A percentile compares a stretch with the other conserved stretches of the same genome.
Conservation (phyloP, 169 alveolate genomes). For the Condylostoma magnum region DNA sequence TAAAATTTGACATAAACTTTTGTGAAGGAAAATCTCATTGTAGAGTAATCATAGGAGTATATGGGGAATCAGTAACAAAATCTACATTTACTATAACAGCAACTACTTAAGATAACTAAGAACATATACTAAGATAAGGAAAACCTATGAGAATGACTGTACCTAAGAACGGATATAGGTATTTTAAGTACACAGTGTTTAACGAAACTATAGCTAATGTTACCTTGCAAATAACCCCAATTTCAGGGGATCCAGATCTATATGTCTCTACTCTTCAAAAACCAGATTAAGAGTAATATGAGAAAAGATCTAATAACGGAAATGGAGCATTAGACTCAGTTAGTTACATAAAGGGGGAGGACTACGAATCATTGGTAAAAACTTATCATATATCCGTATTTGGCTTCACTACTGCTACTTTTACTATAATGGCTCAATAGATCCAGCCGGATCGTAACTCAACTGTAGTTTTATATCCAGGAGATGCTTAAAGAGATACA, state of each 20-base stretch:
- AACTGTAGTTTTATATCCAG: slow-evolving; percentile 1
- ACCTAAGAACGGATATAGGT: not conserved
- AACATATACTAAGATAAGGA: slow-evolving; percentile 17
- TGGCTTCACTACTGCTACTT: not conserved
- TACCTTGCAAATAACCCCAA: slow-evolving; percentile 8
- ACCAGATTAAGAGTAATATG: not conserved
- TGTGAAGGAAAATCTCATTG: not conserved
- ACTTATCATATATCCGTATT: slow-evolving; percentile 6
- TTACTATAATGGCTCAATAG: not conserved
- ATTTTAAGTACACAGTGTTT: not conserved
- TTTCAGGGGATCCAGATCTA: slow-evolving; percentile 28
- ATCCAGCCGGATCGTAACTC: not conserved
- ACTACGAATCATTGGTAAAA: not conserved
- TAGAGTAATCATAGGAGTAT: not conserved
- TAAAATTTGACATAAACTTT: not conserved
- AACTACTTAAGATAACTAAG: not conserved
- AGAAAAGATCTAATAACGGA: not conserved
- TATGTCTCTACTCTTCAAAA: not conserved
- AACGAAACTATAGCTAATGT: slow-evolving; percentile 3
- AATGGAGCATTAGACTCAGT: slow-evolving; percentile 10
- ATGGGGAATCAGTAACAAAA: not conserved
- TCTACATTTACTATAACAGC: not conserved
- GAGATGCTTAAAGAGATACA: slow-evolving; percentile 26
- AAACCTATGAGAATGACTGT: not conserved
- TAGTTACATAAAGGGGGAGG: slow-evolving; percentile 8